Conservation (phyloP, 148 eudicot genomes). For the Rhododendron henanense region DNA sequence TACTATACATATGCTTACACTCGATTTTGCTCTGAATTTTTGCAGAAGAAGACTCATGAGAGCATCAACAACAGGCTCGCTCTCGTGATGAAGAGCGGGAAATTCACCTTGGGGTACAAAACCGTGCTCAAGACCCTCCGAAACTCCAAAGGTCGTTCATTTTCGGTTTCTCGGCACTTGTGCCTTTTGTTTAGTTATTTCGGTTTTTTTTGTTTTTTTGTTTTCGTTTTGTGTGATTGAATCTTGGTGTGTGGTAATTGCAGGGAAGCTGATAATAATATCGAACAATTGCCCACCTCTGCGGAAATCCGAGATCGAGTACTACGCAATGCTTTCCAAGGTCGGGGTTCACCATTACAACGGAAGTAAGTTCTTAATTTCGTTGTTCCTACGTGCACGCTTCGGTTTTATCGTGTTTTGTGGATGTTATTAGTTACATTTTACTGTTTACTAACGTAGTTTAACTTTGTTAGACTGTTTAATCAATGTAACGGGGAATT, state of each 20-base stretch:
- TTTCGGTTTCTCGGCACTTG: neutral
- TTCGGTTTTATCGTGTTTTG: neutral
- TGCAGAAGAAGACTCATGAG: constrained; percentile 78
- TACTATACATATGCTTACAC: neutral
- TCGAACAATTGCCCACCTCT: constrained; percentile 86
- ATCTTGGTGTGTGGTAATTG: neutral
- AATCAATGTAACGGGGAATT: neutral
- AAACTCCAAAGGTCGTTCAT: constrained; percentile 42
- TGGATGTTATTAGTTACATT: neutral
- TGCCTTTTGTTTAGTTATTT: neutral
- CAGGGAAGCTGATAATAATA: constrained; percentile 82
- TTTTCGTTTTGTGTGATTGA: neutral
- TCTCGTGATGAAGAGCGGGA: constrained; percentile 70
- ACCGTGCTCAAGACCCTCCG: constrained; percentile 59
- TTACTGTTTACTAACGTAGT: neutral
- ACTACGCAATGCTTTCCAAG: constrained; percentile 88
- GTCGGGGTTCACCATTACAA: constrained; percentile 88
- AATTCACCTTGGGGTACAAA: constrained; percentile 55
- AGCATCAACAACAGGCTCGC: constrained; percentile 64
- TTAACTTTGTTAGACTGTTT: neutral
- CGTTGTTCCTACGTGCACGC: neutral
- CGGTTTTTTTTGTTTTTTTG: neutral
- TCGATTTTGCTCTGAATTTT: neutral
- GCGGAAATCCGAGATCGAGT: constrained; percentile 88
- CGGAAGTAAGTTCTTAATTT: constrained; percentile 57